phyloP scores from a whole-genome alignment of 2,329 filamentous ascomycete genomes.

The Didymella lethalis region DNA sequence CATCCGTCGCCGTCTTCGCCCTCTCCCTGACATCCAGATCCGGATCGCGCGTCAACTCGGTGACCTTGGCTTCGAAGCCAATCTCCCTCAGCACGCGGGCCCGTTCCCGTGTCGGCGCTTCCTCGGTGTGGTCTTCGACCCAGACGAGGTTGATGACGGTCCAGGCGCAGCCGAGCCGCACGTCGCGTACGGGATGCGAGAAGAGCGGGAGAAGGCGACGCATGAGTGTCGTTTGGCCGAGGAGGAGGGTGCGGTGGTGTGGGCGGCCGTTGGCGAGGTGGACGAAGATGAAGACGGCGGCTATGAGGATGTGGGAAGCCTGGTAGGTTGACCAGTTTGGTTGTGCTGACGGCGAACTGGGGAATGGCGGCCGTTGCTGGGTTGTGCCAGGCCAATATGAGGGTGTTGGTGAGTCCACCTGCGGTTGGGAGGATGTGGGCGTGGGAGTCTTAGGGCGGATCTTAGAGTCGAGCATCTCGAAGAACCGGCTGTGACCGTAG shows the following conservation, averaged over 20 bases:
- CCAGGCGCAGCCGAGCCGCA: constrained; percentile 82
- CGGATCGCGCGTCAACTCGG: constrained; percentile 68
- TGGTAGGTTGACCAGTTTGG: constrained; percentile 47
- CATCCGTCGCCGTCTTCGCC: constrained; percentile 79
- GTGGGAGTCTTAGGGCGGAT: constrained; percentile 62
- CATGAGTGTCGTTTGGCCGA: constrained; percentile 79
- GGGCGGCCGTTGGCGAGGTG: constrained; percentile 86
- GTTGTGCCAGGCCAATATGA: constrained; percentile 68
- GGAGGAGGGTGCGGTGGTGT: constrained; percentile 71
- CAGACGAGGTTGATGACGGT: constrained; percentile 86
- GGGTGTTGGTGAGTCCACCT: constrained; percentile 27
- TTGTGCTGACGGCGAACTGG: constrained; percentile 50
- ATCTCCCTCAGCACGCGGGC: constrained; percentile 73
- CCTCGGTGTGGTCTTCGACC: constrained; percentile 76
- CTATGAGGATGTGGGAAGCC: constrained; percentile 71
- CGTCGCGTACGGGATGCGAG: constrained; percentile 72
- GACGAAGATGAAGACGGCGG: constrained; percentile 82
- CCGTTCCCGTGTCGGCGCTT: constrained; percentile 69
- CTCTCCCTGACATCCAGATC: constrained; percentile 85
- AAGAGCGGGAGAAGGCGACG: constrained; percentile 77
- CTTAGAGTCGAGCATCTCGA: constrained; percentile 82
- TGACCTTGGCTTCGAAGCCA: constrained; percentile 73
- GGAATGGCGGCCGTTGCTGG: constrained; percentile 48
- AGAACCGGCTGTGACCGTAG: constrained; percentile 78
- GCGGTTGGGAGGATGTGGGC: constrained; percentile 6